Evolutionary conservation across 257 asterid species (phyloP).

Genomic region (Solanum habrochaites): DNA sequence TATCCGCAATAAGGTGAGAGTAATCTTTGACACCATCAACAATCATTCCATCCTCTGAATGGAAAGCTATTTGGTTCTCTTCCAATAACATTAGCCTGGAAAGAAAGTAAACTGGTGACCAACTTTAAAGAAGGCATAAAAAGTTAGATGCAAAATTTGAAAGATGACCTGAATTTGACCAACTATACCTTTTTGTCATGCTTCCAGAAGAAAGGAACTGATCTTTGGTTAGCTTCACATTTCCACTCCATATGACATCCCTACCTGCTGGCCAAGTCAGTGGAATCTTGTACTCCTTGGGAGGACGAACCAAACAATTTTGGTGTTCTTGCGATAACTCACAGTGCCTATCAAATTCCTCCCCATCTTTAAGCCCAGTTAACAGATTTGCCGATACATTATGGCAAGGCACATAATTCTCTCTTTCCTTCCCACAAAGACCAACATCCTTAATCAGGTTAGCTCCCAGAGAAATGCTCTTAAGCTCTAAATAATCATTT

Average conservation of each 20-base stretch:
- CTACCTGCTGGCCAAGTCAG: constrained; percentile 90
- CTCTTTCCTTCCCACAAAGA: constrained; percentile 84
- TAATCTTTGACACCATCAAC: constrained; percentile 85
- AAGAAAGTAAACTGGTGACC: constrained; percentile 12
- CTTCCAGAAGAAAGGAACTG: constrained; percentile 98
- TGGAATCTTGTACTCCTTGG: constrained; percentile 88
- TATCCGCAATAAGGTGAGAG: constrained; percentile 80
- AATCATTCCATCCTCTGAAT: constrained; percentile 65
- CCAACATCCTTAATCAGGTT: constrained; percentile 42
- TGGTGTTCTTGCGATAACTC: constrained; percentile 42
- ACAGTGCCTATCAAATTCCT: constrained; percentile 91
- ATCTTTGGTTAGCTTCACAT: constrained; percentile 85
- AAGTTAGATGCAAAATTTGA: neutral
- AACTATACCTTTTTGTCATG: constrained; percentile 88
- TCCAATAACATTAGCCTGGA: constrained; percentile 91
- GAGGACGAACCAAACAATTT: constrained; percentile 84
- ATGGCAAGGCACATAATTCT: constrained; percentile 86
- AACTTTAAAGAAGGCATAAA: neutral
- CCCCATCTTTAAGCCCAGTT: constrained; percentile 72
- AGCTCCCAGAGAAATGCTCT: constrained; percentile 32
- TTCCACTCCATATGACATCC: constrained; percentile 89
- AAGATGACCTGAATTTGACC: neutral
- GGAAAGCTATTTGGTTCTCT: constrained; percentile 95
- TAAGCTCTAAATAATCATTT: constrained; percentile 63
- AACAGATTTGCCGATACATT: constrained; percentile 67